phyloP scores from a whole-genome alignment of 169 alveolate species.

The Babesia caballi region DNA sequence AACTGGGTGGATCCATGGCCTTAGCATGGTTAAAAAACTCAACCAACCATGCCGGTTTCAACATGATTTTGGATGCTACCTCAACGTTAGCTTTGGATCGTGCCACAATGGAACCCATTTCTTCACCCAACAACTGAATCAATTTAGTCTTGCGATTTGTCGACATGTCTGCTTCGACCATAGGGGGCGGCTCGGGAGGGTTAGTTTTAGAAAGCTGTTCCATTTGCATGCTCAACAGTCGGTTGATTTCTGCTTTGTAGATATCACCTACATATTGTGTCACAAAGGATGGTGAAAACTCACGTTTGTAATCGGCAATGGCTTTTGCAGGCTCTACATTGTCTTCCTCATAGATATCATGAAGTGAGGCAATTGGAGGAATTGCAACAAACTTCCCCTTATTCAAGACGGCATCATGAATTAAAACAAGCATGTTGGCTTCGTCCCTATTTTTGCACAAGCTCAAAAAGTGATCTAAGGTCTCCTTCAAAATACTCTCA shows the following conservation, averaged over 20 bases:
- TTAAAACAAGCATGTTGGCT: background rate
- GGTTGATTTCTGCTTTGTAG: constrained; percentile 28
- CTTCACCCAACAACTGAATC: constrained; percentile 15
- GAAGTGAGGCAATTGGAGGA: constrained; percentile 35
- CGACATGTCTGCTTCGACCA: constrained; percentile 2
- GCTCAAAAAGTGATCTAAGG: constrained; percentile 5
- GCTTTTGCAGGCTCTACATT: background rate
- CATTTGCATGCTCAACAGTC: background rate
- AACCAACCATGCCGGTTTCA: constrained; percentile 30
- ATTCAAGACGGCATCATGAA: background rate
- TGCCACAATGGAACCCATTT: background rate
- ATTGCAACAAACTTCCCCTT: background rate
- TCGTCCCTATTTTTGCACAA: background rate
- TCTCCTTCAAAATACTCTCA: constrained; percentile 3
- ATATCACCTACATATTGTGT: background rate
- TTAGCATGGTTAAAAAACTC: constrained; percentile 8
- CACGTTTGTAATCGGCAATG: background rate
- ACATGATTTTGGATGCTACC: constrained; percentile 26
- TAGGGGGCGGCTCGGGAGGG: constrained; percentile 50
- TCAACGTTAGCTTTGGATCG: background rate
- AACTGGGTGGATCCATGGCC: constrained; percentile 5
- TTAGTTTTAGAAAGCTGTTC: constrained; percentile 12
- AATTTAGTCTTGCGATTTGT: constrained; percentile 13
- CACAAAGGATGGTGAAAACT: background rate
- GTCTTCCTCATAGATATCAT: constrained; percentile 10